Evolutionary conservation across 2,329 filamentous ascomycete genomes (phyloP).

Genomic region (Septoria petroselini): DNA sequence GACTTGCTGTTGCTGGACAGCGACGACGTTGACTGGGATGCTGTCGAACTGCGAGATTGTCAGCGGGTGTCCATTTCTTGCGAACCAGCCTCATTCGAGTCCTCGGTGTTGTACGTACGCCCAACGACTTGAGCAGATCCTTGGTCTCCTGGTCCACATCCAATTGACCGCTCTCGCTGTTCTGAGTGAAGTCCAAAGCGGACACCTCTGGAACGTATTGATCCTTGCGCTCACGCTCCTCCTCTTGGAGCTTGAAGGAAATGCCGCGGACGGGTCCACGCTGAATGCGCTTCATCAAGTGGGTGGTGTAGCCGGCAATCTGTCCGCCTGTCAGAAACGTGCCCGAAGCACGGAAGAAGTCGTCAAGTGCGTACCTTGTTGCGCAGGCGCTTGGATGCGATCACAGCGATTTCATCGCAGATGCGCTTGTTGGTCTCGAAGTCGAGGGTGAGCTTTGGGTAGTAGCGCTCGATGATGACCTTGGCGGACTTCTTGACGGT

Average conservation of each 20-base stretch:
- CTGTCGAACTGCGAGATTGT: conserved; percentile 73
- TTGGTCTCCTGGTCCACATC: conserved; percentile 97
- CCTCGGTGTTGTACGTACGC: conserved; percentile 57
- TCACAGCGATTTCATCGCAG: conserved; percentile 99
- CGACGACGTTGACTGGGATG: conserved; percentile 93
- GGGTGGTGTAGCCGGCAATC: conserved; percentile 98
- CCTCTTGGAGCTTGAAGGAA: conserved; percentile 99
- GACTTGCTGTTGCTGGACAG: conserved; percentile 83
- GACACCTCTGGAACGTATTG: conserved; percentile 99
- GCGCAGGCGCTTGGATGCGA: conserved; percentile 96
- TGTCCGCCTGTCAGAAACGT: conserved; percentile 37
- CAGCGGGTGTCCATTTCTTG: conserved; percentile 6
- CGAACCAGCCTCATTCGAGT: conserved; percentile 67
- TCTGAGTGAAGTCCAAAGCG: conserved; percentile 95
- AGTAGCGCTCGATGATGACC: conserved; percentile 99
- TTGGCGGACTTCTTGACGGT: conserved; percentile 87
- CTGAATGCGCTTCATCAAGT: conserved; percentile 98
- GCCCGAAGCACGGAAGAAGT: neutral
- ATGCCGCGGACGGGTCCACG: conserved; percentile 98
- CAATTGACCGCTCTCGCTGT: conserved; percentile 85
- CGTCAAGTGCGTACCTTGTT: conserved; percentile 72
- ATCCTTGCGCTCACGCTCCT: conserved; percentile 99
- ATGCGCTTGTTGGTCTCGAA: conserved; percentile 99
- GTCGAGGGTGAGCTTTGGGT: conserved; percentile 92
- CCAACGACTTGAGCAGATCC: conserved; percentile 97